A percentile compares a stretch with the other conserved stretches of the same genome.
Evolutionary conservation across 306 rosid species (phyloP).

Genomic region (Hippophae tibetana): DNA sequence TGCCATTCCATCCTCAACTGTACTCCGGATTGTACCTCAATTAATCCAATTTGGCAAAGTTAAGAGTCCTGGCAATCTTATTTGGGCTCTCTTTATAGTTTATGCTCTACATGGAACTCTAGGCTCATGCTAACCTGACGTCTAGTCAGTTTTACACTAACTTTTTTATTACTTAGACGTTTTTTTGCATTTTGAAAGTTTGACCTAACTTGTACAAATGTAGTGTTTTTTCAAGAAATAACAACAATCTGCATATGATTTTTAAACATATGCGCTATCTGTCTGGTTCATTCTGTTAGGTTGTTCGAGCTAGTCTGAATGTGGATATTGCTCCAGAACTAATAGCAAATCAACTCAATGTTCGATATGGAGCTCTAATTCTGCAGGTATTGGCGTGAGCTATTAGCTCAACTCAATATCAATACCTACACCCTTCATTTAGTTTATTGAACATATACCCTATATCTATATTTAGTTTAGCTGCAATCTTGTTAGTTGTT

Average conservation of each 20-base stretch:
- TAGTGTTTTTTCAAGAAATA: too few species aligned
- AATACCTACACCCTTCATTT: not conserved
- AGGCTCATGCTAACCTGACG: too few species aligned
- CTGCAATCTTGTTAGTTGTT: not conserved
- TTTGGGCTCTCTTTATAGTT: not conserved
- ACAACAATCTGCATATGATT: not conserved
- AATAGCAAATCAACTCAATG: constrained; percentile 75
- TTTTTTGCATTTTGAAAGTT: not conserved
- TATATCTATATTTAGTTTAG: not conserved
- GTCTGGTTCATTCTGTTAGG: constrained; percentile 39
- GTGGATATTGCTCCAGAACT: constrained; percentile 83
- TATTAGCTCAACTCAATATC: constrained; percentile 1
- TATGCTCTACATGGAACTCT: not conserved
- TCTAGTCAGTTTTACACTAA: not conserved
- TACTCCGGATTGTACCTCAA: constrained; percentile 68
- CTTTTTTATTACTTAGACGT: not conserved
- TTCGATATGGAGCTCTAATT: constrained; percentile 86
- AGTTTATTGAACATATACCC: not conserved
- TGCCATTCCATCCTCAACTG: constrained; percentile 92
- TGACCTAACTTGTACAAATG: not conserved
- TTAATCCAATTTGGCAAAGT: constrained; percentile 81
- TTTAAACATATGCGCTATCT: not conserved
- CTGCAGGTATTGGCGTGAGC: constrained; percentile 42
- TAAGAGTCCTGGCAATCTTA: not conserved
- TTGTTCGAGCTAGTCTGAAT: constrained; percentile 70